These are phyloP conservation scores for Lactifluus echinatus DNA, from an alignment of 768 basidiomycete genomes.

Conservation along the genomic window DNA sequence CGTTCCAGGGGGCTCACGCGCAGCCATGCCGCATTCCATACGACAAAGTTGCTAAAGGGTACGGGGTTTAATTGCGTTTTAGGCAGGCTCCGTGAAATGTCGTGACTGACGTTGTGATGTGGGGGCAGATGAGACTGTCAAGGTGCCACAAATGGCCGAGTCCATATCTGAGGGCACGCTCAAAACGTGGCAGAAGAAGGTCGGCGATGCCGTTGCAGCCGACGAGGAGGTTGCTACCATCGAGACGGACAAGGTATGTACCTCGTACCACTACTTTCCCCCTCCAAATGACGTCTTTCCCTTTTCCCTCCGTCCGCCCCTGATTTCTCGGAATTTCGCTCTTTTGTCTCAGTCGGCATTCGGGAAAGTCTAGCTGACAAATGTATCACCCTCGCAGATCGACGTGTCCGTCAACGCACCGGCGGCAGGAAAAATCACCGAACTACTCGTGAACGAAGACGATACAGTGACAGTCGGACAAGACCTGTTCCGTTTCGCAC, in stretches of 20 bases:
- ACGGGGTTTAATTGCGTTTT: conserved; percentile 19
- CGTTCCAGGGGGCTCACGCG: conserved; percentile 38
- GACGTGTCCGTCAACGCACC: conserved; percentile 97
- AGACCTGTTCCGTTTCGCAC: conserved; percentile 86
- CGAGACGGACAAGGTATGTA: conserved; percentile 91
- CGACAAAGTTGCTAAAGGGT: conserved; percentile 65
- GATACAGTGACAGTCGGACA: conserved; percentile 93
- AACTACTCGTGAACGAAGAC: conserved; percentile 83
- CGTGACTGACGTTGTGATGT: conserved; percentile 1
- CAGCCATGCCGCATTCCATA: conserved; percentile 60
- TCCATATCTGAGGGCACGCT: conserved; percentile 97
- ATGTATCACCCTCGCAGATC: conserved; percentile 46
- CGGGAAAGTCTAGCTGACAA: neutral
- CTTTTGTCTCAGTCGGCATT: neutral
- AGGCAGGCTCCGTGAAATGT: conserved; percentile 3
- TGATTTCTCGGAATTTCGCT: neutral
- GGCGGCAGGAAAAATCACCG: conserved; percentile 74
- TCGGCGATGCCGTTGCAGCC: conserved; percentile 80
- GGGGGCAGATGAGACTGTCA: conserved; percentile 67
- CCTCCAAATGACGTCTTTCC: neutral
- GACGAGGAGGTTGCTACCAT: conserved; percentile 98
- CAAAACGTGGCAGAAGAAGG: conserved; percentile 89
- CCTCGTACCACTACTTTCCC: neutral
- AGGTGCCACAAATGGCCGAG: conserved; percentile 97
- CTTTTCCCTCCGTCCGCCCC: neutral